Evolutionary conservation across 306 rosid species (phyloP).

Genomic region (Astragalus membranaceus): DNA sequence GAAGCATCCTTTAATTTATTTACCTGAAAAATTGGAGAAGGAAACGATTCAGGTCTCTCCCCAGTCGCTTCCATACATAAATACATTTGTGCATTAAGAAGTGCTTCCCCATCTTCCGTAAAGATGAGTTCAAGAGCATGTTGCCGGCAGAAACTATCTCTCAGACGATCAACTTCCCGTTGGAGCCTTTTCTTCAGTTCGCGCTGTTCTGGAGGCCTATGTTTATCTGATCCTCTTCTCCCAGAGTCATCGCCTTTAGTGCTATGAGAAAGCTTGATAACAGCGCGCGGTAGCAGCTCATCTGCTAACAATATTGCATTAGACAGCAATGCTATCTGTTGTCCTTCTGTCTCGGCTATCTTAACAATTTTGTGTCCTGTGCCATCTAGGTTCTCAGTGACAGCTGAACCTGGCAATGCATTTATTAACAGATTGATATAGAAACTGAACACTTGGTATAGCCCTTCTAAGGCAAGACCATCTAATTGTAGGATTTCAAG

Average conservation of each 20-base stretch:
- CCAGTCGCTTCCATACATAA: conserved; percentile 41
- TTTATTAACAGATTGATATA: conserved; percentile 61
- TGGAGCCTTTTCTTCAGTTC: conserved; percentile 70
- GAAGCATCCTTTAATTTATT: not conserved
- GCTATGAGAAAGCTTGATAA: conserved; percentile 46
- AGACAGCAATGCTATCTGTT: conserved; percentile 69
- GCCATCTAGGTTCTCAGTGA: conserved; percentile 54
- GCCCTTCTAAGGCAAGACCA: conserved; percentile 60
- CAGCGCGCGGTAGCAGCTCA: conserved; percentile 79
- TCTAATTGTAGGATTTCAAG: conserved; percentile 74
- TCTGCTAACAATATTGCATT: conserved; percentile 77
- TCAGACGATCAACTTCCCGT: conserved; percentile 64
- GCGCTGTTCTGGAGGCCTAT: conserved; percentile 61
- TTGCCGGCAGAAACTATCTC: conserved; percentile 83
- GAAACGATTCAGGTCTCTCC: conserved; percentile 82
- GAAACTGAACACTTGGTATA: conserved; percentile 52
- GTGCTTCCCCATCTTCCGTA: conserved; percentile 75
- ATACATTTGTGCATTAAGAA: conserved; percentile 54
- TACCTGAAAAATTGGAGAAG: conserved; percentile 83
- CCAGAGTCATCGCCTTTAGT: conserved; percentile 42
- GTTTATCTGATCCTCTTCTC: conserved; percentile 44
- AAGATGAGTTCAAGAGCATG: conserved; percentile 87
- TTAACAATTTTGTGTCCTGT: conserved; percentile 59
- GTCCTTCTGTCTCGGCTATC: conserved; percentile 76
- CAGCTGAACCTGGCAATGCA: conserved; percentile 75